Percentiles rank a stretch among this genome's conserved stretches.
phyloP scores from a whole-genome alignment of 2,329 filamentous ascomycete species.

The Mollisiaceae sp. region DNA sequence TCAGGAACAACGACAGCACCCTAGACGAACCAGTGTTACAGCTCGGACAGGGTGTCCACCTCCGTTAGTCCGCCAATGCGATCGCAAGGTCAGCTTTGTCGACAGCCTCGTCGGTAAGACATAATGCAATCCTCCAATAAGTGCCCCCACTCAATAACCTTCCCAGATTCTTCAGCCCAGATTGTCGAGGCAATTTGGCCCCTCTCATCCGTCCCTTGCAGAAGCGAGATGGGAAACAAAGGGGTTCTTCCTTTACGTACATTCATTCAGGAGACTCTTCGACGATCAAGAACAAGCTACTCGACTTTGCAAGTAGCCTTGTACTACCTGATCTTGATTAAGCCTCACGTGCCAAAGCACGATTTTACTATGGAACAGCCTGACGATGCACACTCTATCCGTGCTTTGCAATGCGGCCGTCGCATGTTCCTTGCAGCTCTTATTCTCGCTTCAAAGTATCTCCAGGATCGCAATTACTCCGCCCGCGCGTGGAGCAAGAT shows the following conservation, averaged over 20 bases:
- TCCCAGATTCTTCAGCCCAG: slow-evolving; percentile 90
- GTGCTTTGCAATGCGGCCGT: slow-evolving; percentile 90
- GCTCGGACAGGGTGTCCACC: slow-evolving; percentile 69
- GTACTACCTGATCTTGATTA: slow-evolving; percentile 95
- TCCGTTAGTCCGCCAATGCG: slow-evolving; percentile 80
- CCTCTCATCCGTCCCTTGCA: slow-evolving; percentile 79
- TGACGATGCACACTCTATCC: slow-evolving; percentile 71
- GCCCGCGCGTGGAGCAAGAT: slow-evolving; percentile 99
- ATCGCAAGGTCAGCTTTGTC: slow-evolving; percentile 94
- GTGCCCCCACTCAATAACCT: slow-evolving; percentile 44
- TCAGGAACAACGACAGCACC: slow-evolving; percentile 67
- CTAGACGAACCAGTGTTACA: slow-evolving; percentile 60
- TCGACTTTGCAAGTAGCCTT: slow-evolving; percentile 95
- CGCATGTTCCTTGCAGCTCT: slow-evolving; percentile 96
- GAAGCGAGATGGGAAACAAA: slow-evolving; percentile 73
- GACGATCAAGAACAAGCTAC: slow-evolving; percentile 94
- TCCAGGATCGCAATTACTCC: slow-evolving; percentile 98
- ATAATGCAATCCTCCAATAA: slow-evolving; percentile 40
- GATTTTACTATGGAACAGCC: slow-evolving; percentile 89
- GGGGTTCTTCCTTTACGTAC: slow-evolving; percentile 87
- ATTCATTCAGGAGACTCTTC: slow-evolving; percentile 96
- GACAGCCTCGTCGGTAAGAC: slow-evolving; percentile 96
- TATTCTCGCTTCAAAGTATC: slow-evolving; percentile 95
- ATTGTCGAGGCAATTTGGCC: slow-evolving; percentile 99
- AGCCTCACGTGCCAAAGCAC: slow-evolving; percentile 80